Conservation (phyloP, 75 land plant species). For the Selaginella moellendorffii region DNA sequence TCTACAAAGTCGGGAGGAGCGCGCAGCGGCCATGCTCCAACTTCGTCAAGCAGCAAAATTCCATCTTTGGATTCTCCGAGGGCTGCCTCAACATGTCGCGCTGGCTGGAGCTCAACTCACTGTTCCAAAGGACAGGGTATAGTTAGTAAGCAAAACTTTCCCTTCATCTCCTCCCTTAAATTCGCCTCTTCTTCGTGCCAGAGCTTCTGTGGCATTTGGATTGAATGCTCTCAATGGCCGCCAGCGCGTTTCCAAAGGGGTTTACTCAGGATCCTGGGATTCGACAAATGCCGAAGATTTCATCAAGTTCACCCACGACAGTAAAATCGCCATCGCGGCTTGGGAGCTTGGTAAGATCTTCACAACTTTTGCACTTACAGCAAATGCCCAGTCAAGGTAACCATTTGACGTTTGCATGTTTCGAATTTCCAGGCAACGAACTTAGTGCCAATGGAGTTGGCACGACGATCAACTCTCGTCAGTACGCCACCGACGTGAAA, state of each 20-base stretch:
- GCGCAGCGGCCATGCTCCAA: neutral
- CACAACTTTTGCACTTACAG: neutral
- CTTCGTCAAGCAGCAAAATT: neutral
- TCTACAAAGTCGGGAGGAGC: slow-evolving; percentile 7
- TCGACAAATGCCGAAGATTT: slow-evolving; percentile 47
- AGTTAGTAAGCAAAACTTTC: too few relatives aligned
- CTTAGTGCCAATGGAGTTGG: slow-evolving; percentile 62
- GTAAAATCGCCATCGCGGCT: slow-evolving; percentile 51
- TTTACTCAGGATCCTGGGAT: slow-evolving; percentile 45
- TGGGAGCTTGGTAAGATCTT: slow-evolving; percentile 69
- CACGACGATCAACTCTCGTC: slow-evolving; percentile 35
- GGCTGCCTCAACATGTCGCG: slow-evolving; percentile 9
- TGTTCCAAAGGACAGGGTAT: neutral
- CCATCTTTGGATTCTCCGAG: slow-evolving; percentile 3
- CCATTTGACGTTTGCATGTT: neutral
- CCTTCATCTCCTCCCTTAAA: too few relatives aligned
- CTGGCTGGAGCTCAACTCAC: neutral
- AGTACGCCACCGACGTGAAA: slow-evolving; percentile 47
- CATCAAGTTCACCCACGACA: slow-evolving; percentile 53
- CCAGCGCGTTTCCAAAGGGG: neutral
- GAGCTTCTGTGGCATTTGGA: neutral
- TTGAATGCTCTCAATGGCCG: neutral
- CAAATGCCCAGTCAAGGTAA: neutral
- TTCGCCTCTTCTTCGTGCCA: neutral
- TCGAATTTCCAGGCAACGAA: slow-evolving; percentile 56